Evolutionary conservation across 495 filamentous ascomycete genomes (phyloP).

Genomic region (Jackrogersella multiformis): DNA sequence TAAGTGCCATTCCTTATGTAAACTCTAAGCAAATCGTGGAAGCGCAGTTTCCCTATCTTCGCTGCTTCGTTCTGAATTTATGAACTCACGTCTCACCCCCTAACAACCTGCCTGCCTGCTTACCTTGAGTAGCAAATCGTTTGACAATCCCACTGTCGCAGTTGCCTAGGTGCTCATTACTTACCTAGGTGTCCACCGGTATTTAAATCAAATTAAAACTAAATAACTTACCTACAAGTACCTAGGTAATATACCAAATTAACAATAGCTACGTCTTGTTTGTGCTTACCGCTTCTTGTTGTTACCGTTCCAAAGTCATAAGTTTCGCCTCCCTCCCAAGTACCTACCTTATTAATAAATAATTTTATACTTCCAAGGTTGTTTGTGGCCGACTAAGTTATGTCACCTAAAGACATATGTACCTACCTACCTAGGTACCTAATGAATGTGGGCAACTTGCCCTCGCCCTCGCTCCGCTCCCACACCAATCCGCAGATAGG

Average conservation of each 20-base stretch:
- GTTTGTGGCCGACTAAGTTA: slow-evolving; percentile 13
- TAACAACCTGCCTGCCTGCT: too few species aligned
- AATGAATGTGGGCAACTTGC: slow-evolving; percentile 14
- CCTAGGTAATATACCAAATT: neutral
- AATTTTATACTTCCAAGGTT: neutral
- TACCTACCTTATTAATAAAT: slow-evolving; percentile 7
- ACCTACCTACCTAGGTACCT: neutral
- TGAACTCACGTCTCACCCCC: neutral
- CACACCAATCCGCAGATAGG: slow-evolving; percentile 8
- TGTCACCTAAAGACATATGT: slow-evolving; percentile 9
- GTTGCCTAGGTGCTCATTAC: too few species aligned
- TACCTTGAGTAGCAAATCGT: too few species aligned
- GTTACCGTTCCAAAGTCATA: neutral
- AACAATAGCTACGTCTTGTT: neutral
- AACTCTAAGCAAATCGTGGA: neutral
- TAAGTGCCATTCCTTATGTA: neutral
- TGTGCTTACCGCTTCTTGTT: neutral
- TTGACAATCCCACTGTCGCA: too few species aligned
- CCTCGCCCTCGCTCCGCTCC: slow-evolving; percentile 16
- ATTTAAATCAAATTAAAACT: too few species aligned
- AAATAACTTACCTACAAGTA: too few species aligned
- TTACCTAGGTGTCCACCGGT: too few species aligned
- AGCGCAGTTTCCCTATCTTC: neutral
- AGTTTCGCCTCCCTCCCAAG: neutral
- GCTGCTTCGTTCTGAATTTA: neutral